Evolutionary conservation across 1,284 basidiomycete genomes (phyloP).

Genomic region (Irpex rosettiformis): DNA sequence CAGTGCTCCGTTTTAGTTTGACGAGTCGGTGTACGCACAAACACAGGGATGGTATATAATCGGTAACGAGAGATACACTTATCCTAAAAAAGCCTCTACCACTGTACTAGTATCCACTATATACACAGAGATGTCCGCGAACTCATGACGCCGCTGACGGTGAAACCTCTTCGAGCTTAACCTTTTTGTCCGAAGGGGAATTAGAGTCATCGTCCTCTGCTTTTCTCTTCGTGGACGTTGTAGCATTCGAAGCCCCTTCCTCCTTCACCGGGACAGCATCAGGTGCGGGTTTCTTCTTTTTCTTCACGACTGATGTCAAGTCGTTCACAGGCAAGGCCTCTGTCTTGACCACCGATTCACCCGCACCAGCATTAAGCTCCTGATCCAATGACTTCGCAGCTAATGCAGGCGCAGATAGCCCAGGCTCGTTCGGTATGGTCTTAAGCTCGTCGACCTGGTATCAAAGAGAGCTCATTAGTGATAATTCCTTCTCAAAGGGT

Average conservation of each 20-base stretch:
- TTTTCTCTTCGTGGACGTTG: constrained; percentile 53
- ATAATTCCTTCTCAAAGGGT: neutral
- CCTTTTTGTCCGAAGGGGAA: constrained; percentile 60
- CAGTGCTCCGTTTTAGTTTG: constrained; percentile 40
- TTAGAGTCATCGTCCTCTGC: constrained; percentile 54
- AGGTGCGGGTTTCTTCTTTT: constrained; percentile 66
- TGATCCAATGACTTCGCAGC: constrained; percentile 67
- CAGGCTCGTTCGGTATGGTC: constrained; percentile 61
- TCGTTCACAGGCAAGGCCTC: constrained; percentile 59
- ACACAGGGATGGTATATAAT: no score
- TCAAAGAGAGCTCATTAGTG: neutral
- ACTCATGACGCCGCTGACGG: neutral
- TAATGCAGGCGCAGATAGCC: constrained; percentile 56
- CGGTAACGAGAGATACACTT: neutral
- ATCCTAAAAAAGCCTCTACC: neutral
- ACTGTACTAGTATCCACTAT: neutral
- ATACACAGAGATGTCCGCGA: no score
- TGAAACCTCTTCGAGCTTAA: constrained; percentile 44
- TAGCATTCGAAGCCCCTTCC: neutral
- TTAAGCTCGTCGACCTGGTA: constrained; percentile 83
- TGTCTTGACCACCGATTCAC: constrained; percentile 23
- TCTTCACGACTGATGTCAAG: constrained; percentile 78
- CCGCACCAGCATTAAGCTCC: constrained; percentile 46
- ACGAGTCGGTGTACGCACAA: neutral
- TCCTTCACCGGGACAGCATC: constrained; percentile 26